A percentile compares a stretch with the other conserved stretches of the same genome.
Evolutionary conservation across 768 basidiomycete species (phyloP).

Genomic region (Hortiboletus flavorubellus): DNA sequence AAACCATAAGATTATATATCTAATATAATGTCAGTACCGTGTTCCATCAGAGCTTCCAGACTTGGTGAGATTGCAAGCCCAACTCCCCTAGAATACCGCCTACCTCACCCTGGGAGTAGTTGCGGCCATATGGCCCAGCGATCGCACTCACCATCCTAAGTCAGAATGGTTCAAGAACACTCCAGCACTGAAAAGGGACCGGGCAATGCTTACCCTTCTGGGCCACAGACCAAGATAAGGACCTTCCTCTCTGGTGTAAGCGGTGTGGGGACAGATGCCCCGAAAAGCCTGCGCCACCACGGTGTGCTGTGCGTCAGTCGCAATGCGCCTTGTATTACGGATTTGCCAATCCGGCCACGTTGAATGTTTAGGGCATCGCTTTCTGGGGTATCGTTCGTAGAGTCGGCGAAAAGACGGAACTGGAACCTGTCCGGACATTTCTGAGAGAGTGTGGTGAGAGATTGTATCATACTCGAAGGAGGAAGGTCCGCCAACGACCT

Average conservation of each 20-base stretch:
- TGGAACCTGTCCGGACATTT: constrained; percentile 54
- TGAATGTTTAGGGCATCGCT: constrained; percentile 29
- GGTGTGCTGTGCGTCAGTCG: constrained; percentile 22
- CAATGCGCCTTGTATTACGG: constrained; percentile 44
- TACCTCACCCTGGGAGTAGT: constrained; percentile 70
- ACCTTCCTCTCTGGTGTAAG: constrained; percentile 36
- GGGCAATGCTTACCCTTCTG: constrained; percentile 60
- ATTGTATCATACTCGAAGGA: constrained; percentile 56
- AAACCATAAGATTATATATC: neutral
- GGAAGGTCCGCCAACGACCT: constrained; percentile 61
- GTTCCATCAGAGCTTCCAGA: constrained; percentile 57
- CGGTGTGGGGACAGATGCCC: constrained; percentile 1
- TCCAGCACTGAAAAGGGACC: neutral
- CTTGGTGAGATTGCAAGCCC: constrained; percentile 59
- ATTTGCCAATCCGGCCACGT: constrained; percentile 54
- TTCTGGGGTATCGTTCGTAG: constrained; percentile 21
- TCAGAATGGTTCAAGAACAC: neutral
- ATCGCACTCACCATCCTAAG: constrained; percentile 71
- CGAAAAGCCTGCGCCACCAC: constrained; percentile 33
- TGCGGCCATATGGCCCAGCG: constrained; percentile 73
- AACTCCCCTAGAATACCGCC: constrained; percentile 64
- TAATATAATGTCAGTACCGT: neutral
- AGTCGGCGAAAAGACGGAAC: constrained; percentile 63
- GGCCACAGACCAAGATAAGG: constrained; percentile 78
- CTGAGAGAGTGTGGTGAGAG: constrained; percentile 46